A percentile compares a stretch with the other conserved stretches of the same genome.
Conservation (phyloP, 2,329 filamentous ascomycete genomes). For the Hyphodiscus sp. region DNA sequence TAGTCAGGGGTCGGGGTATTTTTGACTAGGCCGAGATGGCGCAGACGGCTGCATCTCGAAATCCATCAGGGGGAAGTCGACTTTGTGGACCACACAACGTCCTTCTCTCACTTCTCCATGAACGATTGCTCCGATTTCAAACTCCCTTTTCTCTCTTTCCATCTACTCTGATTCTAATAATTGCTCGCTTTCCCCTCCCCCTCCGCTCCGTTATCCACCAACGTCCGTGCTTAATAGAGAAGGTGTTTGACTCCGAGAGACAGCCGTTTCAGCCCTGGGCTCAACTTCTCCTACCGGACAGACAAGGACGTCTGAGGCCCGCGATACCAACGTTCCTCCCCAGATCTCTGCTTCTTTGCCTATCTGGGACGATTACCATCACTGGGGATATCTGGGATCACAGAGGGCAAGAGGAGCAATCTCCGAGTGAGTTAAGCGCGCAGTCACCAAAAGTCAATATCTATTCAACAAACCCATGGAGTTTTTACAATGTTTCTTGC, state of each 20-base stretch:
- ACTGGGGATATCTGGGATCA: not conserved
- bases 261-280: conserved; percentile 19
- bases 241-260: conserved; percentile 15
- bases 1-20: conserved; percentile 1
- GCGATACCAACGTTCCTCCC: conserved; percentile 20
- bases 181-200: not conserved
- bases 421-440: not conserved
- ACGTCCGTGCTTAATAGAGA: not conserved
- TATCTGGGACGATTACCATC: conserved; percentile 1
- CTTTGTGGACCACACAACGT: not conserved
- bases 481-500: conserved; percentile 5
- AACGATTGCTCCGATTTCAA: not conserved
- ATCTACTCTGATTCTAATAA: not conserved
- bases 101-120: not conserved
- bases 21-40: not conserved
- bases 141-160: conserved; percentile 2
- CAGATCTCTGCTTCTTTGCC: conserved; percentile 6
- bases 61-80: not conserved
- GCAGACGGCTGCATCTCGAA: not conserved
- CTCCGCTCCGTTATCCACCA: not conserved
- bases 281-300: conserved; percentile 8
- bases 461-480: not conserved
- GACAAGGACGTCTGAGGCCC: conserved; percentile 1
- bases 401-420: not conserved
- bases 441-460: not conserved